Evolutionary conservation across 2,329 filamentous ascomycete genomes (phyloP), one percentile per base, ranked within the genome.

Genomic region (Botrytis cinerea): DNA sequence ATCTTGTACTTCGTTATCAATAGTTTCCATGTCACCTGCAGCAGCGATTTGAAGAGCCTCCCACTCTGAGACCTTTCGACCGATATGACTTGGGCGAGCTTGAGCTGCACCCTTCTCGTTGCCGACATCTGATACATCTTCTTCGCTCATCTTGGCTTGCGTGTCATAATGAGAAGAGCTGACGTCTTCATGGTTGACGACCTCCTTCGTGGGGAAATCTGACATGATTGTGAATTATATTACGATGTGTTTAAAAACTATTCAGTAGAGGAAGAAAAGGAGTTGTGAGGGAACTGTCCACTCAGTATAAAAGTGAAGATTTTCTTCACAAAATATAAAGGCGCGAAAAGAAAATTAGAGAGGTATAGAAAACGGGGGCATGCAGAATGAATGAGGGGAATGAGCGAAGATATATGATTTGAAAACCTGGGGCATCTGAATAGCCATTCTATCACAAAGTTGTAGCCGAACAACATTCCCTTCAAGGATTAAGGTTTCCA

Each of bases 1-100:
- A 68, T 80, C 77, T 35, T 76, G 79, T 28, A 82, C 79, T 72
- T 82, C 80, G 5, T 78, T 76, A 71, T 82, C 80, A 70, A 82
- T 79, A 16, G 76, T 78, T 22, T 79, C 77, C 22, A 77, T 45
- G 71, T 80, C 78, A 2, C 79, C 78, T 20, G 78, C 79, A 20
- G 78, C 78, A 9, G 76, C 78, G 59, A 80, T 79, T 48, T 79
- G 79, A 66, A 80, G 73, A n/a, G 79, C 79, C 68, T 80, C 79
- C 78, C 78, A 80, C 74, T 79, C 79, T 14, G 79, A 78, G 9
- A 79, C 70, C 3, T 71, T 66, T 51, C 76, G 75, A 1, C 51
- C 64, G 22, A 67, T 71, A 20, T 71, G 70, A 40, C 54, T 14
- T 35, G 71, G 71, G 22, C 71, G 71, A 45, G 51, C 20, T 38